Conservation (phyloP, 257 asterid genomes). For the Primulina eburnea region DNA sequence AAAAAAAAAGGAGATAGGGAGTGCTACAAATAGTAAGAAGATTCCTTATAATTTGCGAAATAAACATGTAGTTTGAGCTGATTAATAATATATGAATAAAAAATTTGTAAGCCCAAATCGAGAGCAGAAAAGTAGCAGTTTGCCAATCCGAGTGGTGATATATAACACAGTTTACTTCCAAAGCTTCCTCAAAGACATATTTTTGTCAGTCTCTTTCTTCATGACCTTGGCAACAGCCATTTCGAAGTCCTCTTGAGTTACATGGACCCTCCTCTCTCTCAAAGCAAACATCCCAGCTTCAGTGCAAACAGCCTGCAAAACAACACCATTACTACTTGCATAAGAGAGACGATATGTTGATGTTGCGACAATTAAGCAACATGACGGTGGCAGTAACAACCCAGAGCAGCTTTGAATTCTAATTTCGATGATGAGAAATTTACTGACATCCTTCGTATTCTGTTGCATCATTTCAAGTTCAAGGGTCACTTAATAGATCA, state of each 20-base stretch:
- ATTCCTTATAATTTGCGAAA: not conserved
- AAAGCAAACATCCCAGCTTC: conserved; percentile 98
- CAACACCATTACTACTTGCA: not conserved
- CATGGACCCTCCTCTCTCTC: conserved; percentile 94
- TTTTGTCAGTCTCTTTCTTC: conserved; percentile 94
- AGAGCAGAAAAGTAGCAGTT: not conserved
- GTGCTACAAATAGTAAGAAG: no score
- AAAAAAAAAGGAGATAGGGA: no score
- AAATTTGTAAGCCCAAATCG: not conserved
- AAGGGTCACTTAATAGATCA: not conserved
- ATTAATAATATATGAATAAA: no score
- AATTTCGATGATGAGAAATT: not conserved
- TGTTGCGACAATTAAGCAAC: not conserved
- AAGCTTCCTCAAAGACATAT: conserved; percentile 89
- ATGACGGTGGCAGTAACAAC: not conserved
- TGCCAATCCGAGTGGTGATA: not conserved
- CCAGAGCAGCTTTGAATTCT: not conserved
- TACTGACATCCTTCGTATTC: no score
- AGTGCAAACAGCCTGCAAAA: conserved; percentile 86
- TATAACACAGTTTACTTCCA: conserved; percentile 56
- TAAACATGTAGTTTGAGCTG: not conserved
- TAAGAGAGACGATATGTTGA: not conserved
- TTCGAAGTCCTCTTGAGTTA: conserved; percentile 95
- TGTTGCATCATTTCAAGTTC: no score
- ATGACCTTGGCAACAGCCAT: conserved; percentile 98